phyloP scores from a whole-genome alignment of 106 monocot species.

The Apostasia ramifera region DNA sequence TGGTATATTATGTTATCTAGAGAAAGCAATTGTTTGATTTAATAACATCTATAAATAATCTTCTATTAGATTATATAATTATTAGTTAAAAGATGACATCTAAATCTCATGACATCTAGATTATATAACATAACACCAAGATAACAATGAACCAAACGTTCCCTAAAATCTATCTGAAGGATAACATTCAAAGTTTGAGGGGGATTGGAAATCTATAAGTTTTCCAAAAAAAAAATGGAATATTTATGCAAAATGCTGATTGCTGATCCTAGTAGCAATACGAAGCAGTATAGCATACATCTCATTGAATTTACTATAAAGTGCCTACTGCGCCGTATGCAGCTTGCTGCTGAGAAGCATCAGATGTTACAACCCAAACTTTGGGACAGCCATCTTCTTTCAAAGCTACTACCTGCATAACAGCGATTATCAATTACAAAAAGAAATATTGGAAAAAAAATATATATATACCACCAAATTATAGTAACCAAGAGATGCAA shows the following conservation, averaged over 20 bases:
- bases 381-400: constrained; percentile 72
- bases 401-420: constrained; percentile 61
- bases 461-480: not conserved
- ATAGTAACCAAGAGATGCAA: not conserved
- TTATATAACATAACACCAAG: too few species aligned
- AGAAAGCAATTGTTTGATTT: too few species aligned
- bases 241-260: not conserved
- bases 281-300: not conserved
- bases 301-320: constrained; percentile 1
- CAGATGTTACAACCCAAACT: constrained; percentile 94
- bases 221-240: not conserved
- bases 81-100: too few species aligned
- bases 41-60: too few species aligned
- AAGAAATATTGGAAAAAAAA: too few species aligned
- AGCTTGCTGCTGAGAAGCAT: constrained; percentile 69
- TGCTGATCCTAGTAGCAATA: not conserved
- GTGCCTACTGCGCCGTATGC: constrained; percentile 67
- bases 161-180: too few species aligned
- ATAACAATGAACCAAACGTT: too few species aligned
- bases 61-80: too few species aligned
- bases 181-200: not conserved
- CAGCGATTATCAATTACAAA: not conserved
- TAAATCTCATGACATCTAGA: too few species aligned
- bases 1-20: too few species aligned
- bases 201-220: not conserved